Conservation (phyloP, 2,329 filamentous ascomycete genomes). For the Sporothrix dimorphospora region DNA sequence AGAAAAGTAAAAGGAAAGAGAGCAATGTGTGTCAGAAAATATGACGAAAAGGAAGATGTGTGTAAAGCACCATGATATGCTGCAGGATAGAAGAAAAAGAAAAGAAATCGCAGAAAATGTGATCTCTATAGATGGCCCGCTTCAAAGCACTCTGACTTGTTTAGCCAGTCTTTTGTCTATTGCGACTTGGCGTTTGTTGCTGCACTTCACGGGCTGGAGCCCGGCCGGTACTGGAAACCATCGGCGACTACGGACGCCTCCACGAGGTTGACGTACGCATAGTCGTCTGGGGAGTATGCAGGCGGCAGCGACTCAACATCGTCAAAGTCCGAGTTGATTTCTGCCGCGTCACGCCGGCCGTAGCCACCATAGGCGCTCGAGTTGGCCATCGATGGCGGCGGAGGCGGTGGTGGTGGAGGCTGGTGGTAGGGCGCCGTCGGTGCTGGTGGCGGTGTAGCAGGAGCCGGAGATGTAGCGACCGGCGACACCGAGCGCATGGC, state of each 20-base stretch:
- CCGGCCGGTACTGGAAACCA: conserved; percentile 48
- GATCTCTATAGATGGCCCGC: background rate
- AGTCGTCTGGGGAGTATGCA: conserved; percentile 45
- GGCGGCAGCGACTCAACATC: conserved; percentile 49
- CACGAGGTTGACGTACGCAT: conserved; percentile 29
- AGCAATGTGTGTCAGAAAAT: background rate
- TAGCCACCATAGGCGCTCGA: conserved; percentile 26
- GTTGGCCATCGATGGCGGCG: conserved; percentile 23
- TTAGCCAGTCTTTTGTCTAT: background rate
- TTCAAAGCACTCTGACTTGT: background rate
- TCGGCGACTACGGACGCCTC: conserved; percentile 47
- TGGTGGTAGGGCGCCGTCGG: conserved; percentile 15
- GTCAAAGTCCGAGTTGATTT: conserved; percentile 31
- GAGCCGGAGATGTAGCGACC: background rate
- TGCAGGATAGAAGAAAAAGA: background rate
- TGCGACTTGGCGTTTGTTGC: too few relatives aligned
- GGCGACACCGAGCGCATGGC: background rate
- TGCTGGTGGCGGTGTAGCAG: background rate
- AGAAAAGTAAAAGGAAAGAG: conserved; percentile 5
- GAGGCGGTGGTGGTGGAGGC: conserved; percentile 22
- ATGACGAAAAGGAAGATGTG: background rate
- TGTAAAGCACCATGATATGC: background rate
- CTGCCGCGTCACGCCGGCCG: conserved; percentile 22
- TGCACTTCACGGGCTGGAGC: conserved; percentile 33
- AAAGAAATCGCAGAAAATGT: background rate